Evolutionary conservation across 495 filamentous ascomycete genomes (phyloP).

Genomic region (Cercophora newfieldiana): DNA sequence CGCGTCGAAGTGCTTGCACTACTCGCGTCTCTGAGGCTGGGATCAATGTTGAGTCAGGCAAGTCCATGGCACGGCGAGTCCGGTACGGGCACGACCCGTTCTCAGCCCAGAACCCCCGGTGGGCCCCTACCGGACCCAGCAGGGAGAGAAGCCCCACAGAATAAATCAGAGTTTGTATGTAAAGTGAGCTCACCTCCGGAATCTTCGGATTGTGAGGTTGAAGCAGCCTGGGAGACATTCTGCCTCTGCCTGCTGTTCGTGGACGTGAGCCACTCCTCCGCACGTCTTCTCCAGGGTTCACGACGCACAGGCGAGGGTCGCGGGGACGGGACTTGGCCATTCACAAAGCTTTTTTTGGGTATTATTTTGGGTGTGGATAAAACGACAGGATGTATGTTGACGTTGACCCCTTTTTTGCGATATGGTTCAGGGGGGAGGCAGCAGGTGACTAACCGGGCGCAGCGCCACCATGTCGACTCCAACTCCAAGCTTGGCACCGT

Average conservation of each 20-base stretch:
- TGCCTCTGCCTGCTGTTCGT: neutral
- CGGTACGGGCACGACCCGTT: neutral
- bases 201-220: neutral
- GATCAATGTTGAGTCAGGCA: neutral
- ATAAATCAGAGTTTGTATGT: neutral
- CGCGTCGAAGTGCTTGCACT: no score
- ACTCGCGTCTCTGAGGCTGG: no score
- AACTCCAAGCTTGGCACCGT: conserved; percentile 26
- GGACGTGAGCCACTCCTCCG: neutral
- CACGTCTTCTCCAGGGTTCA: neutral
- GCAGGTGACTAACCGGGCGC: neutral
- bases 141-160: neutral
- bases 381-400: neutral
- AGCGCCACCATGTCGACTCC: conserved; percentile 12
- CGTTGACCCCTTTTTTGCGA: neutral
- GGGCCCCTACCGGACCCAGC: neutral
- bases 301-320: no score
- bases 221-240: neutral
- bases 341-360: no score
- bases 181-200: neutral
- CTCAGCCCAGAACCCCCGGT: neutral
- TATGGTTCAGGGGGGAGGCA: neutral
- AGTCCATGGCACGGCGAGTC: neutral
- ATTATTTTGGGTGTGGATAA: no score
- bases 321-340: no score